phyloP scores from a whole-genome alignment of 1,284 basidiomycete genomes.

The Anthracocystis walkeri region DNA sequence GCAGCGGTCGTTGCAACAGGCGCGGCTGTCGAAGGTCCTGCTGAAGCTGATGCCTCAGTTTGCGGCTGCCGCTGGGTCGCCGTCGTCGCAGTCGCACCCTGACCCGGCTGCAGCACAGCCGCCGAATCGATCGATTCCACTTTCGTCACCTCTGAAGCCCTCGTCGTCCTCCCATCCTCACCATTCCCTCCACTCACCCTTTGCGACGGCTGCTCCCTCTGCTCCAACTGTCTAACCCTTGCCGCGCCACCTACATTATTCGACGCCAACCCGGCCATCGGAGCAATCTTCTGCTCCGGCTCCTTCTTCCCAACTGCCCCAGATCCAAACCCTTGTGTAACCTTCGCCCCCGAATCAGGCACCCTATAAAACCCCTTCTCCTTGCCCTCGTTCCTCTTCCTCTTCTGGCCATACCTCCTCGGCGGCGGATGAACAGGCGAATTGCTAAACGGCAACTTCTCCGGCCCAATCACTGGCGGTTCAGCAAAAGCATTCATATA shows the following conservation, averaged over 20 bases:
- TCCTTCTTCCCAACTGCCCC: background rate
- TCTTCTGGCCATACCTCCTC: constrained; percentile 3
- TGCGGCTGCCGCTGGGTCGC: constrained; percentile 6
- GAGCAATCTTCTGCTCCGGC: too few species aligned
- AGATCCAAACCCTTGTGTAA: constrained; percentile 15
- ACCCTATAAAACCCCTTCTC: constrained; percentile 40
- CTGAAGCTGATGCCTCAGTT: background rate
- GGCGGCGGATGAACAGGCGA: constrained; percentile 15
- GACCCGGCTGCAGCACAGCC: background rate
- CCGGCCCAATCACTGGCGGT: constrained; percentile 40
- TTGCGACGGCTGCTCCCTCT: background rate
- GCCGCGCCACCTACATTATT: constrained; percentile 11
- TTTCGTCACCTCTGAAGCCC: constrained; percentile 30
- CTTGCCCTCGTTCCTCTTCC: constrained; percentile 5
- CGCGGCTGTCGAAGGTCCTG: background rate
- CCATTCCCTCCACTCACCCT: background rate
- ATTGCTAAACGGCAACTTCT: constrained; percentile 39
- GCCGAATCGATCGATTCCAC: constrained; percentile 23
- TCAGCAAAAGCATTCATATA: constrained; percentile 34
- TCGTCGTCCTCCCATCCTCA: constrained; percentile 26
- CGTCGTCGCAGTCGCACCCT: background rate
- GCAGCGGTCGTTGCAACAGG: background rate
- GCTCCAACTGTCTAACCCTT: constrained; percentile 7
- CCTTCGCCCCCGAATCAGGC: constrained; percentile 20
- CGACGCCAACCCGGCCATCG: constrained; percentile 1